Conservation (phyloP, 768 basidiomycete species). For the Lactarius hatsudake region DNA sequence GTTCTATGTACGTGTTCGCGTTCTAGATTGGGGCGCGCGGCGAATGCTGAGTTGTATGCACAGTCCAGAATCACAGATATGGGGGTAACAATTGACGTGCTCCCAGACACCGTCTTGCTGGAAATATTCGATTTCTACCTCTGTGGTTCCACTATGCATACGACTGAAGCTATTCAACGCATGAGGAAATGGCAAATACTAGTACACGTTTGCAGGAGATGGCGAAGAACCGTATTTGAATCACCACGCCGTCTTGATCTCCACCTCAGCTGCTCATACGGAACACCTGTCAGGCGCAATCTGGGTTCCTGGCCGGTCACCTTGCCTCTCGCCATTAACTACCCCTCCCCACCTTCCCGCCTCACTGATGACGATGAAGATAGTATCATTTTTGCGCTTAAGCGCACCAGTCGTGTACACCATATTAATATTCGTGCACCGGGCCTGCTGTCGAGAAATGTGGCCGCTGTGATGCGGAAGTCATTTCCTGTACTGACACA, state of each 20-base stretch:
- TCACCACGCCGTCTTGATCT: neutral
- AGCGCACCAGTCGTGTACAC: neutral
- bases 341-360: neutral
- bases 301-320: neutral
- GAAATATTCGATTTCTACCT: neutral
- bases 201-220: neutral
- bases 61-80: neutral
- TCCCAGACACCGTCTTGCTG: neutral
- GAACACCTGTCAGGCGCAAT: neutral
- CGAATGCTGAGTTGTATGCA: neutral
- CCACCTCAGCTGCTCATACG: neutral
- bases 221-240: neutral
- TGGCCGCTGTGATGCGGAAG: too few relatives aligned
- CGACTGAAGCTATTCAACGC: neutral
- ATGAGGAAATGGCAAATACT: neutral
- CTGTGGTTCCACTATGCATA: too few relatives aligned
- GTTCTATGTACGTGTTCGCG: neutral
- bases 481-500: neutral
- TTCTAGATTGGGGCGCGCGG: neutral
- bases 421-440: neutral
- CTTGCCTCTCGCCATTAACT: neutral
- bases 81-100: neutral
- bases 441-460: too few relatives aligned
- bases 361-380: neutral
- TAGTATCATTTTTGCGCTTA: neutral